Conservation (phyloP, 1,139 yeast genomes). For the Candida labiduridarum region DNA sequence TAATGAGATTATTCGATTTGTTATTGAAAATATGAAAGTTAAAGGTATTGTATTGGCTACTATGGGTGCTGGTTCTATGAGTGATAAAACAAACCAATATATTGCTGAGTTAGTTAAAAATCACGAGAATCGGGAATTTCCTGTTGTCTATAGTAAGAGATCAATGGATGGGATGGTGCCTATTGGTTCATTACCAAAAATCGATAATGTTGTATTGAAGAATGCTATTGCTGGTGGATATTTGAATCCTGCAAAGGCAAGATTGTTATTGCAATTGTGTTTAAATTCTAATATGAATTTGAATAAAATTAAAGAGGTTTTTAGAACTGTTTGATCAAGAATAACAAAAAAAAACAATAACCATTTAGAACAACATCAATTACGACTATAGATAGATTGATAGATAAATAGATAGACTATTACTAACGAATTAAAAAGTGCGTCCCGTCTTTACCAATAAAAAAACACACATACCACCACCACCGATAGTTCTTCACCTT, state of each 20-base stretch:
- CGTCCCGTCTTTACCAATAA: too few relatives aligned
- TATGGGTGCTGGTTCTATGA: slow-evolving; percentile 72
- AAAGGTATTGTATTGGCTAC: slow-evolving; percentile 66
- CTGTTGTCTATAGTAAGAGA: slow-evolving; percentile 65
- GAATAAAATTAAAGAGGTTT: slow-evolving; percentile 46
- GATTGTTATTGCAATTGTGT: slow-evolving; percentile 63
- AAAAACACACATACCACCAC: neutral
- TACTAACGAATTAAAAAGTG: neutral
- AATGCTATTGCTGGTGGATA: slow-evolving; percentile 62
- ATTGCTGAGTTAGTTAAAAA: slow-evolving; percentile 27
- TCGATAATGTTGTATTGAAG: slow-evolving; percentile 23
- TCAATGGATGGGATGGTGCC: slow-evolving; percentile 53
- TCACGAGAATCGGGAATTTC: slow-evolving; percentile 36
- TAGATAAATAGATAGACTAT: neutral
- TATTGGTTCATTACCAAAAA: slow-evolving; percentile 44
- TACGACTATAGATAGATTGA: neutral
- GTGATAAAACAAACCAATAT: slow-evolving; percentile 50
- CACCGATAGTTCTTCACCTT: neutral
- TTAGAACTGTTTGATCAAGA: slow-evolving; percentile 36
- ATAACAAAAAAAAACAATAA: neutral
- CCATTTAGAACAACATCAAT: neutral
- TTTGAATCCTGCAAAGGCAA: slow-evolving; percentile 66
- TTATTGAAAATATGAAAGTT: slow-evolving; percentile 43
- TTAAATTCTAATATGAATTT: slow-evolving; percentile 44
- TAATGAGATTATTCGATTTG: slow-evolving; percentile 46